Conservation (phyloP, 352 stramenopile species). For the Globisporangium abappressorium region DNA sequence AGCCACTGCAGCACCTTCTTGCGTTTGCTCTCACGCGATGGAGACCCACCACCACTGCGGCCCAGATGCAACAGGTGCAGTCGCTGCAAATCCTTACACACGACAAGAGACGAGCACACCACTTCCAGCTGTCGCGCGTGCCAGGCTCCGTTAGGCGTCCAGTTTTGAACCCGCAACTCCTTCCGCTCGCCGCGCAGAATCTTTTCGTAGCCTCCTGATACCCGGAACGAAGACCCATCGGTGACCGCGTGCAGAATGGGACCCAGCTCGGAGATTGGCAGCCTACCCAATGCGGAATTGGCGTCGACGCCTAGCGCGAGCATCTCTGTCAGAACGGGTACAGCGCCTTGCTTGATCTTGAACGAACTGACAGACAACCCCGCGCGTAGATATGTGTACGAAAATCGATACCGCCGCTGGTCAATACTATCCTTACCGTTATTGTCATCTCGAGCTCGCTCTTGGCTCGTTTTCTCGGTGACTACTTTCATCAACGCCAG, state of each 20-base stretch:
- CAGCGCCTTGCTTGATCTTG: background rate
- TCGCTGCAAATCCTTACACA: background rate
- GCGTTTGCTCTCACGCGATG: background rate
- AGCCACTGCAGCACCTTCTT: conserved; percentile 5
- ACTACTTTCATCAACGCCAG: background rate
- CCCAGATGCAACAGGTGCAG: background rate
- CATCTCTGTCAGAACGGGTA: background rate
- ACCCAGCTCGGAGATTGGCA: background rate
- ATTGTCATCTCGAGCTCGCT: background rate
- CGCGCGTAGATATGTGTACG: background rate
- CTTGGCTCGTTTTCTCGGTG: background rate
- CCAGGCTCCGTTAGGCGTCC: background rate
- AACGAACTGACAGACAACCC: background rate
- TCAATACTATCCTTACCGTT: background rate
- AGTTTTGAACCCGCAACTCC: background rate
- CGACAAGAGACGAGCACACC: background rate
- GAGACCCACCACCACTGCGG: background rate
- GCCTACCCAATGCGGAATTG: background rate
- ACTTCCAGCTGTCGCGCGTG: background rate
- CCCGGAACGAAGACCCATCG: background rate
- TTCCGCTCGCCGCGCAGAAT: background rate
- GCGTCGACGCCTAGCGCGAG: background rate
- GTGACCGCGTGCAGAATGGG: background rate
- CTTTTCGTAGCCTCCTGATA: background rate
- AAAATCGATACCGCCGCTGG: background rate